phyloP scores from a whole-genome alignment of 2,329 filamentous ascomycete genomes.

The Beauveria medogensis region DNA sequence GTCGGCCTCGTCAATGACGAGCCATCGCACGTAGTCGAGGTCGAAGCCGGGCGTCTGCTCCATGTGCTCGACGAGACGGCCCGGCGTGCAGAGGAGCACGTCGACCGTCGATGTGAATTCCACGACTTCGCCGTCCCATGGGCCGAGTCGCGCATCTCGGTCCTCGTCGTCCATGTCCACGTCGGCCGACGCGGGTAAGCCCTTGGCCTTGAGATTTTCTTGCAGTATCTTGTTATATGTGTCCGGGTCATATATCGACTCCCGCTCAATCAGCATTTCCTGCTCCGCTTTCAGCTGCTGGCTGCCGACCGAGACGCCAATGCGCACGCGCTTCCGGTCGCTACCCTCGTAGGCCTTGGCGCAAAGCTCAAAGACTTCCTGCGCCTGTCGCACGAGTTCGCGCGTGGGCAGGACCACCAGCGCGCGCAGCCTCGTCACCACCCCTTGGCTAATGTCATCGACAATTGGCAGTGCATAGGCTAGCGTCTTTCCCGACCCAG shows the following conservation, averaged over 20 bases:
- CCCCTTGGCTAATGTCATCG: slow-evolving; percentile 59
- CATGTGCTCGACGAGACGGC: slow-evolving; percentile 84
- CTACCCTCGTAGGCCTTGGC: slow-evolving; percentile 50
- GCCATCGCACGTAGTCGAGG: slow-evolving; percentile 71
- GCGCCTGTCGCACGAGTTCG: slow-evolving; percentile 81
- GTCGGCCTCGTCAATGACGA: slow-evolving; percentile 91
- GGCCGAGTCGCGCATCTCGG: slow-evolving; percentile 23
- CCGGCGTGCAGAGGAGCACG: slow-evolving; percentile 84
- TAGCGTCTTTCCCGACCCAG: slow-evolving; percentile 91
- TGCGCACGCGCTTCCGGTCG: slow-evolving; percentile 58
- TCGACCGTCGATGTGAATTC: slow-evolving; percentile 67
- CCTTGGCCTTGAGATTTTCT: slow-evolving; percentile 14
- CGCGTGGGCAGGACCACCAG: slow-evolving; percentile 85
- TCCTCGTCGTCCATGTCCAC: slow-evolving; percentile 11
- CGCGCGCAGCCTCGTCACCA: slow-evolving; percentile 61
- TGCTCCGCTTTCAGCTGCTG: slow-evolving; percentile 63
- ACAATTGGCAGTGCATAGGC: slow-evolving; percentile 85
- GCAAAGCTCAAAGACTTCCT: slow-evolving; percentile 69
- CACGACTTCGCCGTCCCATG: slow-evolving; percentile 45
- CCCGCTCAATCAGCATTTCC: slow-evolving; percentile 35
- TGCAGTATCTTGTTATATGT: slow-evolving; percentile 31
- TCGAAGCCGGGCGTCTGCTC: slow-evolving; percentile 75
- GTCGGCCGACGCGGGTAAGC: neutral
- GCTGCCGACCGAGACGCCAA: slow-evolving; percentile 77
- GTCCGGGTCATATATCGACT: slow-evolving; percentile 55